Percentiles rank a stretch among this genome's conserved stretches.
Conservation (phyloP, 768 basidiomycete genomes). For the Favolaschia claudopus region DNA sequence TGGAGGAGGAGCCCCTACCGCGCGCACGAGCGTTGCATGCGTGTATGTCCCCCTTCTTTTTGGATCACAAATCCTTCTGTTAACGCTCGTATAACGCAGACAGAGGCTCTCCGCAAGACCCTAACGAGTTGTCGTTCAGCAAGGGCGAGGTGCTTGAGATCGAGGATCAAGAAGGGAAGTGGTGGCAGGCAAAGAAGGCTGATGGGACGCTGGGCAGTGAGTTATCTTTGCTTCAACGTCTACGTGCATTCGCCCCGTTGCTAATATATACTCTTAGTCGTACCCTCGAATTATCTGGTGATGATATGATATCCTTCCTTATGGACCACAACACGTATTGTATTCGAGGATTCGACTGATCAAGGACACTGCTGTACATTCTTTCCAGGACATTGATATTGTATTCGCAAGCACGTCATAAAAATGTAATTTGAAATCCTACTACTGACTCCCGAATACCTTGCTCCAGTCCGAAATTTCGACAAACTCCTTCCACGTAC, state of each 20-base stretch:
- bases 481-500: constrained; percentile 2
- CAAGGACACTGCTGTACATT: too few relatives aligned
- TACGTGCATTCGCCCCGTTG: constrained; percentile 28
- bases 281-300: constrained; percentile 50
- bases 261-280: constrained; percentile 34
- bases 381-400: too few relatives aligned
- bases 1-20: background rate
- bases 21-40: constrained; percentile 41
- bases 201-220: constrained; percentile 73
- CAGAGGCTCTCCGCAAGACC: constrained; percentile 77
- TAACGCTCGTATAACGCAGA: too few relatives aligned
- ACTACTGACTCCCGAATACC: background rate
- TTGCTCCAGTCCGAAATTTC: background rate
- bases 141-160: constrained; percentile 89
- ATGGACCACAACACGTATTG: too few relatives aligned
- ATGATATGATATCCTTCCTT: too few relatives aligned
- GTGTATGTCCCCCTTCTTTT: constrained; percentile 51
- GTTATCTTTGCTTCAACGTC: constrained; percentile 38
- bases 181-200: constrained; percentile 81
- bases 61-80: constrained; percentile 12
- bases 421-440: too few relatives aligned
- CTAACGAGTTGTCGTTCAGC: constrained; percentile 84
- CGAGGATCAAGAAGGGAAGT: constrained; percentile 79
- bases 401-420: too few relatives aligned
- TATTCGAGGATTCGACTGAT: too few relatives aligned